Percentiles rank a stretch among this genome's conserved stretches.
Evolutionary conservation across 2,329 filamentous ascomycete genomes (phyloP).

Genomic region (Botrytis galanthina): DNA sequence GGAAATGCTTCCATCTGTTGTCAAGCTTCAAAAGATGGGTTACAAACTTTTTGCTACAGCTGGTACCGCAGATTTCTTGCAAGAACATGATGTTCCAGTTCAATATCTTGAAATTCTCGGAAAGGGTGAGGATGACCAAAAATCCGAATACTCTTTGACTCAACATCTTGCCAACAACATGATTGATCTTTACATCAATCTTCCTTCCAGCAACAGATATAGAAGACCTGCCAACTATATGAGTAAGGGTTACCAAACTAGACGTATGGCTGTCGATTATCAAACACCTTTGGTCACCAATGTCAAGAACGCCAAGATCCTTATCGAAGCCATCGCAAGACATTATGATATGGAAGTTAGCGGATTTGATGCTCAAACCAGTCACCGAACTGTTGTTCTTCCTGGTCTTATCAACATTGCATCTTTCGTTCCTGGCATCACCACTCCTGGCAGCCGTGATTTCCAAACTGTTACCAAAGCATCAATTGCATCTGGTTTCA

Average conservation of each 20-base stretch:
- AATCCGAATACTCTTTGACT: conserved; percentile 93
- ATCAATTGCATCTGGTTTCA: conserved; percentile 73
- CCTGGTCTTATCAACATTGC: conserved; percentile 76
- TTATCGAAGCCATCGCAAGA: conserved; percentile 89
- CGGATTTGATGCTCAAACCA: conserved; percentile 87
- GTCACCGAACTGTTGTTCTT: conserved; percentile 71
- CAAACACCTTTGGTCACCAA: conserved; percentile 97
- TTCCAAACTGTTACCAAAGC: conserved; percentile 69
- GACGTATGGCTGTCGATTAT: conserved; percentile 93
- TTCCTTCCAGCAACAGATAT: conserved; percentile 98
- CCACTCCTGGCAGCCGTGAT: conserved; percentile 61
- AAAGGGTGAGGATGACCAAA: conserved; percentile 76
- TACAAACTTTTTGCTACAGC: conserved; percentile 96
- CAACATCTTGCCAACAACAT: conserved; percentile 97
- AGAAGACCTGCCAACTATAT: conserved; percentile 96
- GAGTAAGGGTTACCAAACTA: conserved; percentile 94
- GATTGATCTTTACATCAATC: conserved; percentile 95
- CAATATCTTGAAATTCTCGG: conserved; percentile 90
- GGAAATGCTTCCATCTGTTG: conserved; percentile 90
- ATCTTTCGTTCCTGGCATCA: conserved; percentile 75
- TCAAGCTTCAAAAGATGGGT: conserved; percentile 84
- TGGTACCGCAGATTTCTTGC: conserved; percentile 93
- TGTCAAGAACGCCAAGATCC: conserved; percentile 97
- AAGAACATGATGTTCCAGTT: conserved; percentile 86
- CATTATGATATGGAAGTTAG: conserved; percentile 82